These are phyloP conservation scores for Saraca asoca DNA, from an alignment of 331 rosid species.

Conservation along the genomic window DNA sequence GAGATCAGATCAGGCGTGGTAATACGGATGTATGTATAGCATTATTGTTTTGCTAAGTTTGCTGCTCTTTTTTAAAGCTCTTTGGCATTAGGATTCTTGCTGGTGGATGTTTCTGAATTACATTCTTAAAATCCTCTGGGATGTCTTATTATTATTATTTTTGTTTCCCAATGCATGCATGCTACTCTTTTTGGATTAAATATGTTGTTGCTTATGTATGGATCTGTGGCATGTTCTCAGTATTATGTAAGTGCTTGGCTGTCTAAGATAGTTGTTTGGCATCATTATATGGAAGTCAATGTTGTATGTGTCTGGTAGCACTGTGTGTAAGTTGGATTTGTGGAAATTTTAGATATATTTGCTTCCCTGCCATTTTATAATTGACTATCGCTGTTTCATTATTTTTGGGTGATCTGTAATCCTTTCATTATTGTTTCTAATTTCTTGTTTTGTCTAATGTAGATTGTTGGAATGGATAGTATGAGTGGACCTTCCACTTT, in stretches of 20 bases:
- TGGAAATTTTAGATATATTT: slow-evolving; percentile 7
- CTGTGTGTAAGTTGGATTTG: background rate
- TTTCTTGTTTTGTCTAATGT: slow-evolving; percentile 31
- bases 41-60: background rate
- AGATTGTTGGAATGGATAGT: slow-evolving; percentile 50
- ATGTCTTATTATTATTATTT: no score
- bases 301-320: background rate
- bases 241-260: background rate
- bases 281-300: background rate
- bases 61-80: background rate
- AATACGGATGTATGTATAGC: background rate
- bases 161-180: background rate
- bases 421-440: background rate
- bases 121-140: background rate
- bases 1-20: no score
- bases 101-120: background rate
- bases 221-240: background rate
- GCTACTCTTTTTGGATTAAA: background rate
- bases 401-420: no score
- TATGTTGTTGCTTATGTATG: slow-evolving; percentile 1
- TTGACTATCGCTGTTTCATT: background rate
- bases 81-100: background rate
- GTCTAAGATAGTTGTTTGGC: background rate
- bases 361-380: slow-evolving; percentile 1
- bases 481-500: slow-evolving; percentile 42